A percentile compares a stretch with the other conserved stretches of the same genome.
phyloP scores from a whole-genome alignment of 2,329 filamentous ascomycete genomes.

The Apiospora marii region DNA sequence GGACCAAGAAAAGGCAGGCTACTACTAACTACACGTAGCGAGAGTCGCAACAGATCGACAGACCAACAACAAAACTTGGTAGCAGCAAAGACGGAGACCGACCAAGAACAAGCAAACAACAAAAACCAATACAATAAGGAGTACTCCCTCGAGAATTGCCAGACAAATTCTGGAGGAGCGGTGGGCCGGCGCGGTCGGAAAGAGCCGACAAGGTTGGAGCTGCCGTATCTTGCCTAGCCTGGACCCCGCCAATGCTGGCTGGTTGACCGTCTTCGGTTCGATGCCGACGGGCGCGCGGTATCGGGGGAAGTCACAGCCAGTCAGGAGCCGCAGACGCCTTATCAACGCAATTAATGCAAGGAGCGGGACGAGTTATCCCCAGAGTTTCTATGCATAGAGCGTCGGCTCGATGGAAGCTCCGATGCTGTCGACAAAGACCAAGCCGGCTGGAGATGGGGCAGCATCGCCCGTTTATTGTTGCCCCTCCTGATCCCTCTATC shows the following conservation, averaged over 20 bases:
- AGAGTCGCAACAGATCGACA: background rate
- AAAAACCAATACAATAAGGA: background rate
- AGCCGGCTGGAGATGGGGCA: background rate
- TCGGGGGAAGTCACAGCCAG: background rate
- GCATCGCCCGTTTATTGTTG: background rate
- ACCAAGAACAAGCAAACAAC: background rate
- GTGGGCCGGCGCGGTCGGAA: conserved; percentile 2
- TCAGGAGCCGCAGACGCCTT: background rate
- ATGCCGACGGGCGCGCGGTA: conserved; percentile 1
- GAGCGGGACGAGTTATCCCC: background rate
- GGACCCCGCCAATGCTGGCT: background rate
- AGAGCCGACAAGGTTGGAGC: conserved; percentile 14
- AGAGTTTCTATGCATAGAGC: too few relatives aligned
- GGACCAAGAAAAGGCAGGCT: background rate
- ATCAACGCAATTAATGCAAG: background rate
- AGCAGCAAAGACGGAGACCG: background rate
- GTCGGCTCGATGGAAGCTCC: background rate
- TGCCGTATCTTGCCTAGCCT: conserved; percentile 15
- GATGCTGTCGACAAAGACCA: too few relatives aligned
- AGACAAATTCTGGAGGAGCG: background rate
- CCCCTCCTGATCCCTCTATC: too few relatives aligned
- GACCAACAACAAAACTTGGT: background rate
- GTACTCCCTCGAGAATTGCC: background rate
- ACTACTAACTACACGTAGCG: background rate
- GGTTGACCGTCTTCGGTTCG: background rate